These are phyloP conservation scores for Ceratobasidium sp. DNA, from an alignment of 1,284 basidiomycete species.

Conservation along the genomic window DNA sequence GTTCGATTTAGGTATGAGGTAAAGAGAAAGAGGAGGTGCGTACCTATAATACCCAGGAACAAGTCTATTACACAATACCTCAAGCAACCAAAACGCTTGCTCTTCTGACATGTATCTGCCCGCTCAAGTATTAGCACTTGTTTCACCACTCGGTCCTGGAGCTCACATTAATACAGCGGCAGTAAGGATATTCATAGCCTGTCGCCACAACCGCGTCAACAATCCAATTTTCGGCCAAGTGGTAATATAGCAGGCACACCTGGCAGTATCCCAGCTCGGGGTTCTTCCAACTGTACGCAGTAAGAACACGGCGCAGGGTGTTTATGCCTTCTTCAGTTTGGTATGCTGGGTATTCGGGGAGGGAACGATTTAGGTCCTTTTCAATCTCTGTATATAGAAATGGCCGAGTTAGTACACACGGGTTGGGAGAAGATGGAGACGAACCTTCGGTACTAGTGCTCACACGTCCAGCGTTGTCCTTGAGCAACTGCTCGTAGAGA, in stretches of 20 bases:
- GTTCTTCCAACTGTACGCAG: conserved; percentile 98
- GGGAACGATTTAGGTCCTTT: conserved; percentile 95
- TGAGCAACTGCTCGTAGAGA: conserved; percentile 83
- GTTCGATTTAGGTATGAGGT: not conserved
- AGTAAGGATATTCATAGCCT: conserved; percentile 95
- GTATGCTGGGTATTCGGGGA: conserved; percentile 96
- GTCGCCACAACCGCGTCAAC: conserved; percentile 44
- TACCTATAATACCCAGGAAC: conserved; percentile 98
- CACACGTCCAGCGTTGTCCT: conserved; percentile 83
- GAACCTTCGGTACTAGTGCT: conserved; percentile 86
- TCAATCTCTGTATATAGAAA: conserved; percentile 82
- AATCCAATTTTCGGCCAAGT: not conserved
- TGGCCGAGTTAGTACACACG: too few relatives aligned
- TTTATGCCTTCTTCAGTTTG: conserved; percentile 88
- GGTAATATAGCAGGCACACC: conserved; percentile 59
- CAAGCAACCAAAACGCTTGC: conserved; percentile 97
- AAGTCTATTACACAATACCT: conserved; percentile 94
- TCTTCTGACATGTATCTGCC: conserved; percentile 96
- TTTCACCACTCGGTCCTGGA: conserved; percentile 52
- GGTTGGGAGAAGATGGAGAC: not conserved
- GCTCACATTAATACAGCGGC: conserved; percentile 90
- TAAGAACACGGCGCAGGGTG: conserved; percentile 89
- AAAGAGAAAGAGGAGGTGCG: conserved; percentile 51
- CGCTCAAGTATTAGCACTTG: conserved; percentile 56
- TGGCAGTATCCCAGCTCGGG: conserved; percentile 92